Percentiles rank a stretch among this genome's conserved stretches.
These are phyloP conservation scores for Aspergillus nanangensis DNA, from an alignment of 495 filamentous ascomycete species.

Conservation along the genomic window DNA sequence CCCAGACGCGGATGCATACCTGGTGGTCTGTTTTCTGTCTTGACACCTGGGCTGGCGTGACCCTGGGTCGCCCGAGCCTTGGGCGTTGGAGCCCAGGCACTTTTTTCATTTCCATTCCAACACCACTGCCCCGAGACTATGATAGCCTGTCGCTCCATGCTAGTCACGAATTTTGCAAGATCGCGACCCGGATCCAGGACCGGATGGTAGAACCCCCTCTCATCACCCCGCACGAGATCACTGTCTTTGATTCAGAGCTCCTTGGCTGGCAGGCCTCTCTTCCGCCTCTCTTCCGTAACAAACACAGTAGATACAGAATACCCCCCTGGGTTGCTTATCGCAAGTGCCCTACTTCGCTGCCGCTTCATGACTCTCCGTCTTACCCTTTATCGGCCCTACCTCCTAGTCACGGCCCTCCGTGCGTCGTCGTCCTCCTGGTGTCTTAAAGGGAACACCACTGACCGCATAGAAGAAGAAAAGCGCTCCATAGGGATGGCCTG, in stretches of 20 bases:
- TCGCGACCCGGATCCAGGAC: not conserved
- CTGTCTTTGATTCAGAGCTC: conserved; percentile 1
- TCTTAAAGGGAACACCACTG: not conserved
- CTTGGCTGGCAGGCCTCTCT: not conserved
- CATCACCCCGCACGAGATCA: not conserved
- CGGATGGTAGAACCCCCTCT: not conserved
- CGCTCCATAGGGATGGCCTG: too few relatives aligned
- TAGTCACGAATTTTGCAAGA: conserved; percentile 1
- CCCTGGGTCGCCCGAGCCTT: not conserved
- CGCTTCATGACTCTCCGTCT: conserved; percentile 1
- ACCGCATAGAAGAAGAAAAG: too few relatives aligned
- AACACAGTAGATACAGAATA: too few relatives aligned
- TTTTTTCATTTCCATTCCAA: not conserved
- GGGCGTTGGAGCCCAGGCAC: not conserved
- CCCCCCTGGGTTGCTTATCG: not conserved
- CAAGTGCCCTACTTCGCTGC: conserved; percentile 1
- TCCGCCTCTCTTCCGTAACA: not conserved
- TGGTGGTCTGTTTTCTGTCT: conserved; percentile 2
- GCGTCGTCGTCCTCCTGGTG: not conserved
- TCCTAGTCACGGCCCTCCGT: not conserved
- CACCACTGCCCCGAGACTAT: not conserved
- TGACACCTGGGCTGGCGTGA: not conserved
- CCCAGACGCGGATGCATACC: not conserved
- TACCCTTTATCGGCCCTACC: not conserved
- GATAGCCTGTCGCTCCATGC: not conserved